These are phyloP conservation scores for Saturnispora halmiae DNA, from an alignment of 805 yeast species.

Conservation along the genomic window DNA sequence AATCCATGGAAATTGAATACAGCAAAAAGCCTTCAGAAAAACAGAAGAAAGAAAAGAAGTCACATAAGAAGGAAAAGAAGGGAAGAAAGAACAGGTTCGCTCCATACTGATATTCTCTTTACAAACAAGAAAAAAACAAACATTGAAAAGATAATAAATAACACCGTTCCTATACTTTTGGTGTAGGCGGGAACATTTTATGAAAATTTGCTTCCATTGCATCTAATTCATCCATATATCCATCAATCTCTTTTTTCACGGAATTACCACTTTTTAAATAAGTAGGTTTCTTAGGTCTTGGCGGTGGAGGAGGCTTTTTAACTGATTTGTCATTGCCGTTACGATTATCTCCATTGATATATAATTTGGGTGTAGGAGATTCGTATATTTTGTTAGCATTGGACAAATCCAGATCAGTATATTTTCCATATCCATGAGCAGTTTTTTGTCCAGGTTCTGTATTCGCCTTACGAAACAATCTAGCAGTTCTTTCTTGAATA, in stretches of 20 bases:
- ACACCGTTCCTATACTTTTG: slow-evolving; percentile 1
- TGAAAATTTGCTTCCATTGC: slow-evolving; percentile 50
- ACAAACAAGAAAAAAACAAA: background rate
- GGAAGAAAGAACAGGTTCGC: slow-evolving; percentile 37
- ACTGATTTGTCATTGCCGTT: background rate
- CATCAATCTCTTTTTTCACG: slow-evolving; percentile 16
- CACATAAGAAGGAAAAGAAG: slow-evolving; percentile 26
- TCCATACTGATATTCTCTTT: slow-evolving; percentile 37
- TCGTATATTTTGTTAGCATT: slow-evolving; percentile 6
- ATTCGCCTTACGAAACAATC: slow-evolving; percentile 5
- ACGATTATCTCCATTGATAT: background rate
- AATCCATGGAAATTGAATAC: slow-evolving; percentile 14
- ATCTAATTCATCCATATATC: slow-evolving; percentile 44
- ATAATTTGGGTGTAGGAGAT: background rate
- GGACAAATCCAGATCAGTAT: slow-evolving; percentile 34
- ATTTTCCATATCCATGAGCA: slow-evolving; percentile 77
- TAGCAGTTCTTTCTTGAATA: slow-evolving; percentile 9
- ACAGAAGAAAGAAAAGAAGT: slow-evolving; percentile 19
- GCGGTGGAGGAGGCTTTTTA: slow-evolving; percentile 30
- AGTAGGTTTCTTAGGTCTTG: slow-evolving; percentile 57
- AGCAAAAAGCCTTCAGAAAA: no score
- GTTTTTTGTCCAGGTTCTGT: slow-evolving; percentile 34
- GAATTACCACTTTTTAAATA: slow-evolving; percentile 27
- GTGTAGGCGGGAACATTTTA: slow-evolving; percentile 41
- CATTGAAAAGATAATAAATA: no score